phyloP scores from a whole-genome alignment of 2,329 filamentous ascomycete genomes.

The Mycocentrospora acerina region DNA sequence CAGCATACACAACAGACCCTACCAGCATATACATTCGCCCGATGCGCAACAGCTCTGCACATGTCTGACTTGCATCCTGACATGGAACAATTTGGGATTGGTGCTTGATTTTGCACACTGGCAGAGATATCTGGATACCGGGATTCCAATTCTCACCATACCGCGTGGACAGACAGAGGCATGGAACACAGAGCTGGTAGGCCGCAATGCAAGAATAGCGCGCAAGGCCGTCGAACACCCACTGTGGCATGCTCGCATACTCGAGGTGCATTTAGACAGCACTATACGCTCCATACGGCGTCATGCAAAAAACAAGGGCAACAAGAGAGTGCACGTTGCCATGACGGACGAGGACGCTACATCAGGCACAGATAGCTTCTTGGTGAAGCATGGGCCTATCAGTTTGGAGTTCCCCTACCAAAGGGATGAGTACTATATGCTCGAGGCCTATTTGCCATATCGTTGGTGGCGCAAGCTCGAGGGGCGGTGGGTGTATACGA shows the following conservation, averaged over 20 bases:
- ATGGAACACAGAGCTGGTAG: conserved; percentile 55
- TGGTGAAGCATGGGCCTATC: conserved; percentile 54
- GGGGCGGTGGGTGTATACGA: conserved; percentile 53
- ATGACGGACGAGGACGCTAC: conserved; percentile 51
- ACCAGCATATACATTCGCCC: conserved; percentile 54
- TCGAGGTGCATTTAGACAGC: conserved; percentile 52
- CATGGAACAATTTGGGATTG: conserved; percentile 59
- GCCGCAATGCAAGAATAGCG: conserved; percentile 48
- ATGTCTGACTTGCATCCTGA: conserved; percentile 57
- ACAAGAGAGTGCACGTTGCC: conserved; percentile 47
- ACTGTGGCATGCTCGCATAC: conserved; percentile 53
- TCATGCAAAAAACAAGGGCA: conserved; percentile 54
- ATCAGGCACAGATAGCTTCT: conserved; percentile 53
- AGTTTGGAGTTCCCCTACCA: conserved; percentile 57
- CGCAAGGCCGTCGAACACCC: conserved; percentile 49
- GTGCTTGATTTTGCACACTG: conserved; percentile 60
- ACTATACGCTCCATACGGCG: conserved; percentile 50
- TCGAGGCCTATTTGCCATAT: conserved; percentile 60
- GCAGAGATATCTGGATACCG: conserved; percentile 54
- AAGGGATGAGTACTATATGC: conserved; percentile 61
- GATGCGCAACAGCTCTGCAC: conserved; percentile 56
- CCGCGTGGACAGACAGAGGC: conserved; percentile 49
- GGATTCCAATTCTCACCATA: conserved; percentile 56
- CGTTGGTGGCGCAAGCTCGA: conserved; percentile 54
- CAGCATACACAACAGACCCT: conserved; percentile 52